Conservation (phyloP, 805 yeast genomes). For the Starmerella apicola region DNA sequence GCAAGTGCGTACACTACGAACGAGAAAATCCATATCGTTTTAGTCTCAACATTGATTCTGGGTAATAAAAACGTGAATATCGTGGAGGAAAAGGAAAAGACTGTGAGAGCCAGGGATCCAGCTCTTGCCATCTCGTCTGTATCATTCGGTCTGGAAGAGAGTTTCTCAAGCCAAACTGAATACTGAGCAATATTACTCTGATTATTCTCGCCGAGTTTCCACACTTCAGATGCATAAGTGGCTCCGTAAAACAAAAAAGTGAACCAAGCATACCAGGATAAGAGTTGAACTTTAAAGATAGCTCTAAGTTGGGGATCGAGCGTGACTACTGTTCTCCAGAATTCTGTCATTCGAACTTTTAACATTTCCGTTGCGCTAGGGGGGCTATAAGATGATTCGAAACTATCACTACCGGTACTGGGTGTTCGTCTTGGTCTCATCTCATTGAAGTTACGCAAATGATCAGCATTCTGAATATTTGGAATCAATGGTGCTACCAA, state of each 20-base stretch:
- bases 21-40: conserved; percentile 37
- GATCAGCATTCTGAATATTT: too few species aligned
- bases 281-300: conserved; percentile 46
- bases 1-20: conserved; percentile 40
- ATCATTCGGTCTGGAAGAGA: too few species aligned
- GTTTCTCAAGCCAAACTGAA: not conserved
- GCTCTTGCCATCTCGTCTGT: conserved; percentile 25
- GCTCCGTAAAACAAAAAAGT: conserved; percentile 54
- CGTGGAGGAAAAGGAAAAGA: conserved; percentile 27
- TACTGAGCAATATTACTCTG: conserved; percentile 8
- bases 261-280: conserved; percentile 60
- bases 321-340: conserved; percentile 11
- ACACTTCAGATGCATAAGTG: conserved; percentile 51
- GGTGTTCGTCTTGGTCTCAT: too few species aligned
- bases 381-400: too few species aligned
- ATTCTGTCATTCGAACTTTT: conserved; percentile 1
- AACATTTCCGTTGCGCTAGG: not conserved
- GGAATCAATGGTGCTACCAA: conserved; percentile 26
- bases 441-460: too few species aligned
- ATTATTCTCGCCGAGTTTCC: conserved; percentile 24
- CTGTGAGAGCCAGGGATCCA: conserved; percentile 28
- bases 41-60: conserved; percentile 11
- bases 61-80: conserved; percentile 16
- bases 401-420: not conserved
- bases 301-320: conserved; percentile 41